A percentile compares a stretch with the other conserved stretches of the same genome.
Evolutionary conservation across 1,284 basidiomycete species (phyloP).

Genomic region (Ustilago cynodontis): DNA sequence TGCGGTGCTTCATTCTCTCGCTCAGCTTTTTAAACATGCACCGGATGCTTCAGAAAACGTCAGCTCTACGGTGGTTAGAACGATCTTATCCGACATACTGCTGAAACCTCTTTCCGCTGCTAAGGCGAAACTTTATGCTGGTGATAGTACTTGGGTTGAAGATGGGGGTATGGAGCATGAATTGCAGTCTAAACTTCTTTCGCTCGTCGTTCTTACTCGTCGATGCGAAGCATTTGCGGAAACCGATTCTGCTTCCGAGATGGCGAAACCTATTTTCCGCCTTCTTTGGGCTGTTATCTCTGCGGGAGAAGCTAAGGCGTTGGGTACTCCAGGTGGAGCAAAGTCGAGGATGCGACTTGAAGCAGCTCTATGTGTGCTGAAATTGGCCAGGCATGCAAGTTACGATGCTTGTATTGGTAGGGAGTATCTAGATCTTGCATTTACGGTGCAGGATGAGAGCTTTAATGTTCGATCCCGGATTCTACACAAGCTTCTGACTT

Average conservation of each 20-base stretch:
- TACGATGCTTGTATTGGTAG: slow-evolving; percentile 77
- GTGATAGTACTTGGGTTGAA: slow-evolving; percentile 56
- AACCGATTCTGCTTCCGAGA: slow-evolving; percentile 42
- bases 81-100: slow-evolving; percentile 73
- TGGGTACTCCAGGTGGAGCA: slow-evolving; percentile 53
- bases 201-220: slow-evolving; percentile 54
- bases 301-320: slow-evolving; percentile 51
- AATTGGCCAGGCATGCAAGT: slow-evolving; percentile 78
- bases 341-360: slow-evolving; percentile 78
- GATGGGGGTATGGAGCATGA: slow-evolving; percentile 43
- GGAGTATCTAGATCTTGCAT: slow-evolving; percentile 79
- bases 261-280: slow-evolving; percentile 58
- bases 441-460: slow-evolving; percentile 85
- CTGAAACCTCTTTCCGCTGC: slow-evolving; percentile 47
- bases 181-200: slow-evolving; percentile 50
- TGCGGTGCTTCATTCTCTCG: slow-evolving; percentile 79
- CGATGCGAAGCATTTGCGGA: slow-evolving; percentile 51
- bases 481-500: slow-evolving; percentile 79
- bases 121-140: slow-evolving; percentile 30
- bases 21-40: slow-evolving; percentile 79
- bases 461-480: slow-evolving; percentile 86
- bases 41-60: slow-evolving; percentile 81
- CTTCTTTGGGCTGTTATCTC: slow-evolving; percentile 54
- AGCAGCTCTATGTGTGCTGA: slow-evolving; percentile 83
- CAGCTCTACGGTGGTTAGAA: slow-evolving; percentile 82